Evolutionary conservation across 805 yeast species (phyloP), one percentile per base, ranked within the genome.

Genomic region (Candida ipomoeae): DNA sequence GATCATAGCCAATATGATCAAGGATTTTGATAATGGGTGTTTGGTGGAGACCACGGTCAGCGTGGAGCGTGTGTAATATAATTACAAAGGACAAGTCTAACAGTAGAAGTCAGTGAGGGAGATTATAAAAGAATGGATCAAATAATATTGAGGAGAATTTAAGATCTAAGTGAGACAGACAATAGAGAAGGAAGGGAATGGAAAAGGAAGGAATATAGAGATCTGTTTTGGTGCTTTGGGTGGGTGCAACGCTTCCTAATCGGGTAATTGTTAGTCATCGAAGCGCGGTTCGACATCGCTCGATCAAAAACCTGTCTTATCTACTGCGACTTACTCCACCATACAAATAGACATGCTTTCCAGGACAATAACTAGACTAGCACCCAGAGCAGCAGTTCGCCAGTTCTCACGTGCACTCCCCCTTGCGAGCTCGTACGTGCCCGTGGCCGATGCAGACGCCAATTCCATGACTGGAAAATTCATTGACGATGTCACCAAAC

Each of bases 401-500:
- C 36, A 7, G 5, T 44, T 36, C n/a, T 37, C 36, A 6, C 29
- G 35, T 17, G 20, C 36, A 8, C 21, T 20, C 13, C 26, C 42
- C 26, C 48, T 35, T n/a, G 17, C 41, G 10, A 37, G 26, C 42
- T 21, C 34, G 13, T 34, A 49, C 14, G 44, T 44, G 65, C 52
- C 70, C 60, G 48, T 53, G 32, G 60, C 65, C 13, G 72, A 68
- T 49, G 70, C 74, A n/a, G 48, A 58, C 3, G 62, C 62, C 11
- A 55, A 57, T 18, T 62, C 75, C 13, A 64, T 64, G 36, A 70
- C 73, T 6, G 73, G 71, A 3, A 62, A 70, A 54, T 73, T 62
- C 57, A 71, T 84, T 43, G 67, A 69, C 23, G 75, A 75, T 18
- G 70, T 74, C 48, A 74, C 75, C 40, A 66, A 71, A 46, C 81